A percentile compares a stretch with the other conserved stretches of the same genome.
Conservation (phyloP, 306 rosid species). For the Ormosia emarginata region DNA sequence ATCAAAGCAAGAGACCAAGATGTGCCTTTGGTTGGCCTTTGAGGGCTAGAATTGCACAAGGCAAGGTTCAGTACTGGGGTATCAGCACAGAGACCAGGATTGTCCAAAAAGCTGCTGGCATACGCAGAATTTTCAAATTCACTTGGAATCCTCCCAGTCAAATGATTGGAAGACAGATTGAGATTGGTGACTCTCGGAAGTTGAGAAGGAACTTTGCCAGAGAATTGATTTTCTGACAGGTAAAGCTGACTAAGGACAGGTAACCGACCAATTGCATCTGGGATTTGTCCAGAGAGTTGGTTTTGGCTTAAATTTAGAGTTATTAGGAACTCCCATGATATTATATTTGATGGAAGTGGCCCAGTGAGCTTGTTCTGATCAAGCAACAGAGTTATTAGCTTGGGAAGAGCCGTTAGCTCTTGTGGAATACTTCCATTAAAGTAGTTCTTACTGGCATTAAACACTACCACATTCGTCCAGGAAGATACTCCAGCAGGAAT, state of each 20-base stretch:
- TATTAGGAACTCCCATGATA: slow-evolving; percentile 43
- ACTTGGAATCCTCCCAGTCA: slow-evolving; percentile 55
- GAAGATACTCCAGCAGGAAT: slow-evolving; percentile 56
- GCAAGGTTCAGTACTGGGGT: slow-evolving; percentile 25
- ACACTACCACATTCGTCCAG: slow-evolving; percentile 41
- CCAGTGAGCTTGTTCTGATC: slow-evolving; percentile 52
- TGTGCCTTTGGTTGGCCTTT: slow-evolving; percentile 33
- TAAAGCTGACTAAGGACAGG: slow-evolving; percentile 47
- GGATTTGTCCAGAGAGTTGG: slow-evolving; percentile 52
- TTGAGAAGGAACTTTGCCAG: slow-evolving; percentile 57
- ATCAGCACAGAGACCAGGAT: slow-evolving; percentile 59
- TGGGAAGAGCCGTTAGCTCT: slow-evolving; percentile 46
- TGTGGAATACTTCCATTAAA: slow-evolving; percentile 56
- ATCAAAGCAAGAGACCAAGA: slow-evolving; percentile 46
- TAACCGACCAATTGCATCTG: slow-evolving; percentile 32
- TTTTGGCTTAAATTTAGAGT: slow-evolving; percentile 47
- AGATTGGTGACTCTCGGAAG: slow-evolving; percentile 22
- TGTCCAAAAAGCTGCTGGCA: slow-evolving; percentile 61
- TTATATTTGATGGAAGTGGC: slow-evolving; percentile 38
- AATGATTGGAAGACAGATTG: slow-evolving; percentile 45
- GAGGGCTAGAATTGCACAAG: slow-evolving; percentile 31
- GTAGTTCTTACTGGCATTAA: slow-evolving; percentile 49
- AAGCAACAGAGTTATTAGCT: slow-evolving; percentile 34
- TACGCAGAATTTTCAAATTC: slow-evolving; percentile 34
- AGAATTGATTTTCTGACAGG: slow-evolving; percentile 61